Conservation (phyloP, 805 yeast genomes). For the Maudiozyma serrabonitensis region DNA sequence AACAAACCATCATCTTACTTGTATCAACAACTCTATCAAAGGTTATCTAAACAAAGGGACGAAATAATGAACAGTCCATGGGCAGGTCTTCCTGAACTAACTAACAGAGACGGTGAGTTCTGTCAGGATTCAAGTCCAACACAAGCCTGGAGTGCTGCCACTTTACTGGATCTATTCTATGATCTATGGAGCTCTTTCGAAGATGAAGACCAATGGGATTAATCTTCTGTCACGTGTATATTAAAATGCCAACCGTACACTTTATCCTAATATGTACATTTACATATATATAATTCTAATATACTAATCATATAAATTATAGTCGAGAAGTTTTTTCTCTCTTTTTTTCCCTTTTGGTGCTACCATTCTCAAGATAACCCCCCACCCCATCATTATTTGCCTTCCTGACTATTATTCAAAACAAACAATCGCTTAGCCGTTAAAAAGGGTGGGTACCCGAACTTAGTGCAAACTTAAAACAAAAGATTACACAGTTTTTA, state of each 20-base stretch:
- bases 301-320: too few relatives aligned
- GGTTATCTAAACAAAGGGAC: conserved; percentile 53
- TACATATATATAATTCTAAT: not conserved
- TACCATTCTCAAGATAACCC: too few relatives aligned
- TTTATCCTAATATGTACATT: not conserved
- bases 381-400: too few relatives aligned
- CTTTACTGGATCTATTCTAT: conserved; percentile 68
- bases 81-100: conserved; percentile 90
- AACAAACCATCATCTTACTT: conserved; percentile 40
- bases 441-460: too few relatives aligned
- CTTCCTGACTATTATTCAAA: too few relatives aligned
- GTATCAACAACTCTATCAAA: conserved; percentile 47
- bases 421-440: too few relatives aligned
- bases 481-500: too few relatives aligned
- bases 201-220: conserved; percentile 1
- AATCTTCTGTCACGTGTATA: not conserved
- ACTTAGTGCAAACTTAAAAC: too few relatives aligned
- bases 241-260: too few relatives aligned
- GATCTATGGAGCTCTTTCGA: conserved; percentile 41
- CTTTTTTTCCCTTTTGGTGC: too few relatives aligned
- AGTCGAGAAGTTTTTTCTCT: too few relatives aligned
- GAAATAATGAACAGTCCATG: conserved; percentile 75
- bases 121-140: conserved; percentile 89
- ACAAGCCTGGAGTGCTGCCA: conserved; percentile 93
- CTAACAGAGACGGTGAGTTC: conserved; percentile 74